Evolutionary conservation across 1,284 basidiomycete species (phyloP).

Genomic region (Ganoderma leucocontextum): DNA sequence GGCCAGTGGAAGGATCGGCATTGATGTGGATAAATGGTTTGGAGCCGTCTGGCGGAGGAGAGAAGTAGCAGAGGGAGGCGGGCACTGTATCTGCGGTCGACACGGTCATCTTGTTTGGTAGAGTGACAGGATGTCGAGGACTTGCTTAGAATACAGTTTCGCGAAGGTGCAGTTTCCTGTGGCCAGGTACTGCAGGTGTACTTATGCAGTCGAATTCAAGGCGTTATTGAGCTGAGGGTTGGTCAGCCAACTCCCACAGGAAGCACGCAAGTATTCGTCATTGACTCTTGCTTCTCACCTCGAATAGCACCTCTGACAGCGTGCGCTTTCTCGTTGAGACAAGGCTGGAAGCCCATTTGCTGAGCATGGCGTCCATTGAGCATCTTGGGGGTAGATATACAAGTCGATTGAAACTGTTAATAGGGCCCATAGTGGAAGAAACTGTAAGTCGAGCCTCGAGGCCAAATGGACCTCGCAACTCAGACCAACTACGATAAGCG

Average conservation of each 20-base stretch:
- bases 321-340: background rate
- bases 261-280: conserved; percentile 24
- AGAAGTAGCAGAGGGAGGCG: conserved; percentile 43
- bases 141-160: background rate
- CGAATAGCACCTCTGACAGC: background rate
- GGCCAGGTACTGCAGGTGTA: background rate
- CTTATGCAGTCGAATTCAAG: background rate
- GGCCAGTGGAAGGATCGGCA: conserved; percentile 34
- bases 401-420: too few relatives aligned
- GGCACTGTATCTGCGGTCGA: conserved; percentile 32
- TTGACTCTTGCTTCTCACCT: background rate
- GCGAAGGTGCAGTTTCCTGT: background rate
- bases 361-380: too few relatives aligned
- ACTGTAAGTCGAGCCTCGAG: too few relatives aligned
- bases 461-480: too few relatives aligned
- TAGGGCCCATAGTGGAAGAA: too few relatives aligned
- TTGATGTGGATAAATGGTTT: conserved; percentile 41
- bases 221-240: background rate
- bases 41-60: conserved; percentile 44
- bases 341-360: too few relatives aligned
- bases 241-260: conserved; percentile 13
- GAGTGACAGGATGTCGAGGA: background rate
- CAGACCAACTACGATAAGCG: too few relatives aligned
- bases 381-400: too few relatives aligned
- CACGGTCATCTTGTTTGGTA: conserved; percentile 24